Evolutionary conservation across 306 rosid species (phyloP).

Genomic region (Acmispon strigosus): DNA sequence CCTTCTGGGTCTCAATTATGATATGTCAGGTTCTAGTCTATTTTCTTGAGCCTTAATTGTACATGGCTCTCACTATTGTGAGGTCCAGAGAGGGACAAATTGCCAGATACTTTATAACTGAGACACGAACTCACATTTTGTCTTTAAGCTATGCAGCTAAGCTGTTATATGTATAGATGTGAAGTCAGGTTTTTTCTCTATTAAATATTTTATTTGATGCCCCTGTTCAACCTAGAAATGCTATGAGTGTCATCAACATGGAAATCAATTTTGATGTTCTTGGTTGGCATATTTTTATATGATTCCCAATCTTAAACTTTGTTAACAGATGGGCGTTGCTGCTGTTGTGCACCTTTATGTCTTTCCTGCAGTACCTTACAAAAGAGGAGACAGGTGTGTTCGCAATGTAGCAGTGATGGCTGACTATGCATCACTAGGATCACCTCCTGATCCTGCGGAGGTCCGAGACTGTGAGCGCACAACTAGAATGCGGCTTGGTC

Average conservation of each 20-base stretch:
- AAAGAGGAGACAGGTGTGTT: conserved; percentile 95
- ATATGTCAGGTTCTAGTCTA: neutral
- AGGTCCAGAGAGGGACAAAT: no score
- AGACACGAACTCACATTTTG: no score
- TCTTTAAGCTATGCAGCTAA: neutral
- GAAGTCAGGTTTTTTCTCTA: neutral
- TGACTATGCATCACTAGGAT: conserved; percentile 81
- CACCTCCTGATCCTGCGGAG: conserved; percentile 93
- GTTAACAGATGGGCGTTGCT: conserved; percentile 91
- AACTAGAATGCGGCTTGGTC: conserved; percentile 47
- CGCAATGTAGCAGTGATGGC: conserved; percentile 90
- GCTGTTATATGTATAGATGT: neutral
- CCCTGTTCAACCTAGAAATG: neutral
- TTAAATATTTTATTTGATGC: neutral
- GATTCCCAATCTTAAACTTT: conserved; percentile 25
- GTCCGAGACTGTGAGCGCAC: conserved; percentile 78
- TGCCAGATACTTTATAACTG: no score
- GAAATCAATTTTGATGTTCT: neutral
- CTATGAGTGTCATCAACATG: neutral
- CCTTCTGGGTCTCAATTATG: neutral
- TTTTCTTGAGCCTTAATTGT: neutral
- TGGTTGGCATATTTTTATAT: neutral
- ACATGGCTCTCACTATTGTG: no score
- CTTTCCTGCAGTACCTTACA: conserved; percentile 93
- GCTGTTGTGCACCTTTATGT: conserved; percentile 91